Evolutionary conservation across 2,329 filamentous ascomycete genomes (phyloP).

Genomic region (Epichloe uncinata): DNA sequence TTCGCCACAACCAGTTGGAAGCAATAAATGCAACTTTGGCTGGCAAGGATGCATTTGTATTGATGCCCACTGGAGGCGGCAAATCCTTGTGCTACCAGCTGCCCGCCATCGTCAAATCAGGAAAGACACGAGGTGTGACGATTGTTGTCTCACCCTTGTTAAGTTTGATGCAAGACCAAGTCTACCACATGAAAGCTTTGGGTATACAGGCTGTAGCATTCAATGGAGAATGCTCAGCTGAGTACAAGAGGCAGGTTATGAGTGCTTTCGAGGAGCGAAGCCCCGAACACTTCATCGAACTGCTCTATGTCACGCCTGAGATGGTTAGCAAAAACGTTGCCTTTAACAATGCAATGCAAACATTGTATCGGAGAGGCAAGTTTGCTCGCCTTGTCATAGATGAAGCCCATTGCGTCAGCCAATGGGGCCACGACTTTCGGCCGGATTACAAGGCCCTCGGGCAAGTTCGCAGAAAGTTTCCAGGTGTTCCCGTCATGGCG

Average conservation of each 20-base stretch:
- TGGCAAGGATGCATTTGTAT: constrained; percentile 82
- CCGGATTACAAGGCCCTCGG: constrained; percentile 89
- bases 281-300: constrained; percentile 65
- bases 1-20: constrained; percentile 83
- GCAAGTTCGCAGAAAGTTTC: constrained; percentile 56
- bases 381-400: constrained; percentile 91
- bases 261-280: constrained; percentile 45
- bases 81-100: constrained; percentile 96
- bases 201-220: constrained; percentile 69
- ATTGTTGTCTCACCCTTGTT: constrained; percentile 90
- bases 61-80: constrained; percentile 96
- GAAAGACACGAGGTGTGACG: constrained; percentile 74
- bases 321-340: constrained; percentile 76
- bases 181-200: constrained; percentile 62
- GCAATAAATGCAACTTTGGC: constrained; percentile 86
- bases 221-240: constrained; percentile 58
- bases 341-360: constrained; percentile 52
- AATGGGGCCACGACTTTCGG: constrained; percentile 97
- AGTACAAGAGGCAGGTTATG: constrained; percentile 54
- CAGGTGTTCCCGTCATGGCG: constrained; percentile 79
- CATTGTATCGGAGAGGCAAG: constrained; percentile 54
- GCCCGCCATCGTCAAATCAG: constrained; percentile 69
- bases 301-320: constrained; percentile 93
- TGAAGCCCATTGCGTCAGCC: constrained; percentile 97
- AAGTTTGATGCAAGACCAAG: constrained; percentile 96